Evolutionary conservation across 129 eudicot species (phyloP), one percentile per base, ranked within the genome.

Genomic region (Pulicaria dysenterica): DNA sequence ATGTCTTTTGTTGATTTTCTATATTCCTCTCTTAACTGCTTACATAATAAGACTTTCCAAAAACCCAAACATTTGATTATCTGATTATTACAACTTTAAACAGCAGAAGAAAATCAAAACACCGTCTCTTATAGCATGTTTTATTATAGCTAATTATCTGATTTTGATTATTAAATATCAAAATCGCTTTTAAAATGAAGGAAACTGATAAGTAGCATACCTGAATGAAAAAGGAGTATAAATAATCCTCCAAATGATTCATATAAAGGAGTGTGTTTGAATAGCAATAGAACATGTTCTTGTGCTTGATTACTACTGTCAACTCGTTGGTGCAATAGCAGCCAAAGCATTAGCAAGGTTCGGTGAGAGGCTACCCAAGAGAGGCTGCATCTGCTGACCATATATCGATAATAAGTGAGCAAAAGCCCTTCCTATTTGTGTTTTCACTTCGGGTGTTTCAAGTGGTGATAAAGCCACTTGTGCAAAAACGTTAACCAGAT

Each of bases 291-390:
- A 34, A 31, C 55, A 40, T 58, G 40, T 58, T 3, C 61, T 58
- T 66, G 40, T 31, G 70, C 53, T 63, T 41, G 62, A 74, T 10
- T 24, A 13, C 37, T 42, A 13, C 37, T 42, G 73, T 93, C 95
- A 94, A 73, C 91, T 87, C 70, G 86, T 83, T 34, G 90, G 96
- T 38, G 86, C 91, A 70, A 90, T 84, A 48, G 90, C 84, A 64
- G 98, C 97, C 45, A 94, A 81, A 8, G 97, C 98, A 79, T 94
- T 90, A 19, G 98, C 98, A 77, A 76, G 96, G 12, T 88, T 62
- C 24, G 97, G 93, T 51, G 96, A 82, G 70, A 94, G 96, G 74
- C 80, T 82, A 73, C 88, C 77, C 87, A 94, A 73, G 8, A 94
- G 82, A 38, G 97, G 93, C 51, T 94, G 98, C 92, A 94, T 85